Conservation (phyloP, 805 yeast species). For the Citeromyces nyonsensis region DNA sequence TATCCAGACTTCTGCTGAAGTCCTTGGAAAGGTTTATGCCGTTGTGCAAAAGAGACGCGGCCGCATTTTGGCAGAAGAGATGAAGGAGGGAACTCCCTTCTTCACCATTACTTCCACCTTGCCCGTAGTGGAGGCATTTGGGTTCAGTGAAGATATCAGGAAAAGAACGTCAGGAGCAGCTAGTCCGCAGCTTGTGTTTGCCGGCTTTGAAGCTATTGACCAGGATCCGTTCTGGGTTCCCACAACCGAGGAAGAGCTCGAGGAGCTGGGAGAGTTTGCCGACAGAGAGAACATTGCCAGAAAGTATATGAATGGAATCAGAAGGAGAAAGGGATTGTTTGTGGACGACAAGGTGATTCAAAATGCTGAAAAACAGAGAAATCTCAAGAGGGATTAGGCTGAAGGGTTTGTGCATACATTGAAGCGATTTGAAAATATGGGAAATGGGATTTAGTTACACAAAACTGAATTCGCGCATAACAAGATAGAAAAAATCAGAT, state of each 20-base stretch:
- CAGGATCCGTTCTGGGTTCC: constrained; percentile 99
- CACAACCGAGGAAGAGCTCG: constrained; percentile 89
- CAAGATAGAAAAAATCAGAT: too few species aligned
- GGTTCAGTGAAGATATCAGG: constrained; percentile 88
- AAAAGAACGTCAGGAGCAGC: constrained; percentile 95
- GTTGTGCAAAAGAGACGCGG: constrained; percentile 89
- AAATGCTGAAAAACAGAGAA: constrained; percentile 90
- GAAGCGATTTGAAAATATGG: not conserved
- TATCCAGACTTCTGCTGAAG: constrained; percentile 90
- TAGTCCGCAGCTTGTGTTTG: constrained; percentile 83
- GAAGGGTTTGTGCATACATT: not conserved
- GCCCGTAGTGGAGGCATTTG: constrained; percentile 94
- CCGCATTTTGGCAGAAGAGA: constrained; percentile 72
- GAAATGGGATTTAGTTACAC: constrained; percentile 3
- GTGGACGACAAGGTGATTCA: constrained; percentile 83
- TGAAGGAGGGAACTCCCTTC: constrained; percentile 97
- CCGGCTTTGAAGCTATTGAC: constrained; percentile 77
- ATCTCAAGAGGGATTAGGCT: constrained; percentile 49
- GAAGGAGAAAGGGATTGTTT: constrained; percentile 79
- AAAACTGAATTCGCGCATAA: constrained; percentile 8
- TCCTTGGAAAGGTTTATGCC: constrained; percentile 86
- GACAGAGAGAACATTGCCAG: constrained; percentile 88
- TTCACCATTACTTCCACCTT: constrained; percentile 73
- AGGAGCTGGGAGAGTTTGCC: constrained; percentile 83
- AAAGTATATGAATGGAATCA: constrained; percentile 64